These are phyloP conservation scores for Phytophthora cactorum DNA, from an alignment of 352 stramenopile species.

Conservation along the genomic window DNA sequence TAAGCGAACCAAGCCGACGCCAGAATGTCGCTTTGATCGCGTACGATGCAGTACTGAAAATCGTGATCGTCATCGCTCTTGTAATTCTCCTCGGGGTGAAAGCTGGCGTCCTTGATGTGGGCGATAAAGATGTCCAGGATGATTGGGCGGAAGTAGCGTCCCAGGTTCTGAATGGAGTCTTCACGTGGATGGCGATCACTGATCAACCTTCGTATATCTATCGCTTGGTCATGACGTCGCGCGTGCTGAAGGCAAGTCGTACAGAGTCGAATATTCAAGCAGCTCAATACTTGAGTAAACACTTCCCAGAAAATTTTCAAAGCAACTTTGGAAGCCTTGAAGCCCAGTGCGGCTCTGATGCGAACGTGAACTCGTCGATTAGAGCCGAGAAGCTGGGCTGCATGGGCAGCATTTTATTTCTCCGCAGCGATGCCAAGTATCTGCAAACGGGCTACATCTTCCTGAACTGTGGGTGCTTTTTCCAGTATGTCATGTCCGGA, in stretches of 20 bases:
- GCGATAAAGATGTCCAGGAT: constrained; percentile 9
- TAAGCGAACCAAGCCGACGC: not conserved
- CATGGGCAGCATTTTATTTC: constrained; percentile 7
- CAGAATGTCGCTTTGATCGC: not conserved
- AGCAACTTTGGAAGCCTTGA: not conserved
- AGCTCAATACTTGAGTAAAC: constrained; percentile 6
- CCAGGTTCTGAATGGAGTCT: constrained; percentile 7
- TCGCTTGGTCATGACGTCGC: constrained; percentile 7
- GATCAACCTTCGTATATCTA: constrained; percentile 1
- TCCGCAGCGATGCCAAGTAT: constrained; percentile 7
- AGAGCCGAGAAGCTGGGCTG: not conserved
- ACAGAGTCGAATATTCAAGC: constrained; percentile 1
- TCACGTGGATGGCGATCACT: constrained; percentile 13
- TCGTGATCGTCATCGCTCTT: constrained; percentile 2
- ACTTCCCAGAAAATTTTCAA: constrained; percentile 7
- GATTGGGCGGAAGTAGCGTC: constrained; percentile 5
- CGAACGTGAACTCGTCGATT: not conserved
- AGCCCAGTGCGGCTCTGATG: not conserved
- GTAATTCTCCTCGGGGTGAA: constrained; percentile 1
- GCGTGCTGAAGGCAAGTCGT: not conserved
- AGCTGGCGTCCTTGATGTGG: constrained; percentile 6
- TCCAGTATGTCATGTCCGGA: constrained; percentile 9
- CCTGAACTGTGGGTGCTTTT: constrained; percentile 8
- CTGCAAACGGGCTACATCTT: constrained; percentile 1
- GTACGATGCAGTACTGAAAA: constrained; percentile 11